Conservation (phyloP, 2,329 filamentous ascomycete species). For the Leptoxyphium fumago region DNA sequence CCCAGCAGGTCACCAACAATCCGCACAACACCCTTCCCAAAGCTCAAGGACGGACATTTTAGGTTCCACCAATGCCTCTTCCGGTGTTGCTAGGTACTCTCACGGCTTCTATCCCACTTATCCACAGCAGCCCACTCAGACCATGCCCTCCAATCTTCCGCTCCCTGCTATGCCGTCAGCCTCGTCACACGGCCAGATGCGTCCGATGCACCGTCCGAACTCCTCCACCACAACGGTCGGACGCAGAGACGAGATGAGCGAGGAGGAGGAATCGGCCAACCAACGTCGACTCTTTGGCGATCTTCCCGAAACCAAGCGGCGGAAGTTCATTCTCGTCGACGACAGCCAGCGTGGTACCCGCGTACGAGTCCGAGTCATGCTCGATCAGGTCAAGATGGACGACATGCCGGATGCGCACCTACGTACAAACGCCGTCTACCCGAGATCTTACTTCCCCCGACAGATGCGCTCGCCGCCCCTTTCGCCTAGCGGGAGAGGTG, state of each 20-base stretch:
- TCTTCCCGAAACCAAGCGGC: constrained; percentile 75
- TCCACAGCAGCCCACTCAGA: constrained; percentile 42
- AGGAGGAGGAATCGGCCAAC: constrained; percentile 42
- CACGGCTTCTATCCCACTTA: constrained; percentile 66
- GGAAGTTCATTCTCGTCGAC: constrained; percentile 93
- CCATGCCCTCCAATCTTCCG: constrained; percentile 24
- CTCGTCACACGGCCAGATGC: constrained; percentile 36
- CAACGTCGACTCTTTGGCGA: constrained; percentile 69
- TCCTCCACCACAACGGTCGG: constrained; percentile 21
- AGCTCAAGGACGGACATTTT: constrained; percentile 33
- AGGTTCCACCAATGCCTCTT: constrained; percentile 31
- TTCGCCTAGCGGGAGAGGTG: constrained; percentile 51
- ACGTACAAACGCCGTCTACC: constrained; percentile 76
- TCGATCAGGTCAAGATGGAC: constrained; percentile 87
- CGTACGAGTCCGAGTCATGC: constrained; percentile 76
- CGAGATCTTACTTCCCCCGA: constrained; percentile 78
- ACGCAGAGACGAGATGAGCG: constrained; percentile 25
- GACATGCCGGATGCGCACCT: constrained; percentile 95
- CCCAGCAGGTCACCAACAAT: constrained; percentile 47
- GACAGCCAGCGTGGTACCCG: constrained; percentile 68
- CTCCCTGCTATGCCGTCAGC: constrained; percentile 49
- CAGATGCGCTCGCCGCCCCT: constrained; percentile 83
- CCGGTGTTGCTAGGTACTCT: constrained; percentile 49
- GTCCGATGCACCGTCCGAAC: constrained; percentile 22
- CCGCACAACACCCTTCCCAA: constrained; percentile 42